phyloP scores from a whole-genome alignment of 345 rosid genomes.

The Lagerstroemia speciosa region DNA sequence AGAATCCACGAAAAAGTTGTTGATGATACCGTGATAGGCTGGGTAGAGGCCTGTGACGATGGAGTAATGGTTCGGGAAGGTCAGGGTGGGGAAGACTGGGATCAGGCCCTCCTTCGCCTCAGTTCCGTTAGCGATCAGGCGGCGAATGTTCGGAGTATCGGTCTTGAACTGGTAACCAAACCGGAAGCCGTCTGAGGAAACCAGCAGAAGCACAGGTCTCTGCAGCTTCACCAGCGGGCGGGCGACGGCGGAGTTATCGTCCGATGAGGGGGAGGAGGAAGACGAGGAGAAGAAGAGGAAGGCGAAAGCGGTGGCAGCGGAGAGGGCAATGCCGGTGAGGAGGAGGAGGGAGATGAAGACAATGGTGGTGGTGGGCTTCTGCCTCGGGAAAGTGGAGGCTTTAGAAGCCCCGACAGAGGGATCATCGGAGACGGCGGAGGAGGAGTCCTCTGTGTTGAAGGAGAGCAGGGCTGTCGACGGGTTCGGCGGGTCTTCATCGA shows the following conservation, averaged over 20 bases:
- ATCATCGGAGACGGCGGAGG: conserved; percentile 9
- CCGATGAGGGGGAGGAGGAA: not conserved
- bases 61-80: conserved; percentile 92
- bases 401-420: conserved; percentile 7
- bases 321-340: conserved; percentile 50
- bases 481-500: conserved; percentile 38
- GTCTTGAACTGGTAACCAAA: conserved; percentile 92
- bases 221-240: conserved; percentile 58
- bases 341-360: conserved; percentile 44
- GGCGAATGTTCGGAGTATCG: conserved; percentile 53
- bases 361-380: conserved; percentile 25
- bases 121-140: conserved; percentile 70
- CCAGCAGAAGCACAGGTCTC: conserved; percentile 59
- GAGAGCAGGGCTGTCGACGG: conserved; percentile 57
- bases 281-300: conserved; percentile 3
- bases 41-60: conserved; percentile 94
- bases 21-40: conserved; percentile 69
- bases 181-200: conserved; percentile 91
- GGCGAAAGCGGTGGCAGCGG: conserved; percentile 53
- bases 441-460: conserved; percentile 20
- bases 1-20: conserved; percentile 67
- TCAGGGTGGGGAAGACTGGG: conserved; percentile 79
- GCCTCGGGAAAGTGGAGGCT: conserved; percentile 2
- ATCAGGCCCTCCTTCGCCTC: conserved; percentile 83
- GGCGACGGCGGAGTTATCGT: conserved; percentile 10